Evolutionary conservation across 2,329 filamentous ascomycete genomes (phyloP).

Genomic region (Pyrenophora tritici-repentis): DNA sequence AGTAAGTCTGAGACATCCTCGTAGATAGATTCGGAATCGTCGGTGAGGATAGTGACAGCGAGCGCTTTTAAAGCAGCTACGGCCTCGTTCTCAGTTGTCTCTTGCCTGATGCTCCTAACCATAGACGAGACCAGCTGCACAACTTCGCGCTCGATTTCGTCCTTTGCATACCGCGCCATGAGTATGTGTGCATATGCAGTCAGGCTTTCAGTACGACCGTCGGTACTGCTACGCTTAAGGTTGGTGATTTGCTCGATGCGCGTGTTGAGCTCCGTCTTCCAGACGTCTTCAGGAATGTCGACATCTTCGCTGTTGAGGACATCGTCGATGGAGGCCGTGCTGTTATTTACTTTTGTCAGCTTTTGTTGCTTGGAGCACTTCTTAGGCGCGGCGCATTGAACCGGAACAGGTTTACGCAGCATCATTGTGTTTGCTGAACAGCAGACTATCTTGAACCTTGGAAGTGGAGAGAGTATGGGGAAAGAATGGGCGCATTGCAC

Average conservation of each 20-base stretch:
- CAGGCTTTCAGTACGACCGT: conserved; percentile 70
- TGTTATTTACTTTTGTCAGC: conserved; percentile 40
- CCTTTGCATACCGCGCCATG: conserved; percentile 69
- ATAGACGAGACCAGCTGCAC: conserved; percentile 68
- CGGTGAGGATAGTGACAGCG: conserved; percentile 70
- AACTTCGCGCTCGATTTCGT: conserved; percentile 64
- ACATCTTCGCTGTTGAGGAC: conserved; percentile 59
- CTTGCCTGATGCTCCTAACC: conserved; percentile 70
- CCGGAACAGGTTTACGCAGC: no score
- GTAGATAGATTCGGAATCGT: conserved; percentile 68
- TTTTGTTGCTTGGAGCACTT: conserved; percentile 9
- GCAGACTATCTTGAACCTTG: no score
- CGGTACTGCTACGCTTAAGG: conserved; percentile 76
- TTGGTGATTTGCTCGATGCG: conserved; percentile 74
- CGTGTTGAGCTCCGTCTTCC: conserved; percentile 66
- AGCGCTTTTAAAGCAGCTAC: conserved; percentile 73
- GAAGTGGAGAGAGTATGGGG: no score
- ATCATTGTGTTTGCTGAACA: no score
- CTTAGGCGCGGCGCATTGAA: no score
- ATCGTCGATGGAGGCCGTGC: conserved; percentile 70
- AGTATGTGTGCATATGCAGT: conserved; percentile 67
- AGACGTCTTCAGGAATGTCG: conserved; percentile 56
- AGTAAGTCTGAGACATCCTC: conserved; percentile 63
- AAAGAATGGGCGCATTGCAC: no score
- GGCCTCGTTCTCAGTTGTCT: conserved; percentile 70